Evolutionary conservation across 108 stramenopile genomes (phyloP), one percentile per base, ranked within the genome.

Genomic region (Bacterosira constricta): DNA sequence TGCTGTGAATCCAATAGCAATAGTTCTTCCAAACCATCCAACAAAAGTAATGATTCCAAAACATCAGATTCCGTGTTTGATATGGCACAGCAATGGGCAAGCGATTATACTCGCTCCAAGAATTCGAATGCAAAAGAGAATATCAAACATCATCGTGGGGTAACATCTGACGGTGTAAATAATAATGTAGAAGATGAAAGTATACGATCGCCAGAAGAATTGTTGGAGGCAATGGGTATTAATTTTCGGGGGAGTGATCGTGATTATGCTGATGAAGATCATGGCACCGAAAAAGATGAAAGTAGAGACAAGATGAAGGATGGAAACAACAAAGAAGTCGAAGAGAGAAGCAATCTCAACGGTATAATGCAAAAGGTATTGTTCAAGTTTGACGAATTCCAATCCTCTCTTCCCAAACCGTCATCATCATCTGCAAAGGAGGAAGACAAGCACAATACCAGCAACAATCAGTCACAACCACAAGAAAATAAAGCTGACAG

Each of bases 31-130:
- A 18, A 47, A 18, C 4, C 20, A 47, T 47, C 46, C 46, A 47
- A 47, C 6, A n/a, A n/a, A n/a, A n/a, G n/a, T n/a, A n/a, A n/a
- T n/a, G n/a, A n/a, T n/a, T n/a, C n/a, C n/a, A n/a, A n/a, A 49
- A 13, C 15, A 17, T 5, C 61, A n/a, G 62, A 63, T 34, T 69
- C 62, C 21, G 68, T 69, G 30, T 69, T 69, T 69, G 75, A 69
- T 46, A 56, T 63, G 75, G 75, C 67, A 52, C 75, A 76, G 29
- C 75, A 76, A 21, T 76, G 66, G 75, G 74, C 39, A 21, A 39
- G 9, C 29, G 47, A 60, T 35, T 10, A 18, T 26, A 10, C 21
- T 0, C 27, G 35, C 39, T 42, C 17, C 5, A 6, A 32, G 32
- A 45, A 18, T 47, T 11, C 15, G 53, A 54, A 21, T 1, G 32